These are phyloP conservation scores for Colletotrichum australisinense DNA, from an alignment of 2,329 filamentous ascomycete species.

Conservation along the genomic window DNA sequence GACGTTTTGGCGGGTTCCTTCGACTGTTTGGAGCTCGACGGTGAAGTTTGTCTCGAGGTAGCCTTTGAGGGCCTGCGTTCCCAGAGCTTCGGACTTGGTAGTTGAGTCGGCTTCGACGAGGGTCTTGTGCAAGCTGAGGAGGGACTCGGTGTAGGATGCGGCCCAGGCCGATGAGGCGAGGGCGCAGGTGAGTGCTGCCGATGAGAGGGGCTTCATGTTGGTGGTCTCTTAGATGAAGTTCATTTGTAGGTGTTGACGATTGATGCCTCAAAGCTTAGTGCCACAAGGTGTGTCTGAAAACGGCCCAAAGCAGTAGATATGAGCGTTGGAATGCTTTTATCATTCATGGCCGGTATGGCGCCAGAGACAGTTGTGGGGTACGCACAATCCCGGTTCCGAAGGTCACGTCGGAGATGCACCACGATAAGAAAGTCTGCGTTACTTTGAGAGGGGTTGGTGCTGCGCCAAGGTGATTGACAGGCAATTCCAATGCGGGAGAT, in stretches of 20 bases:
- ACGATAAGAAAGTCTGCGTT: neutral
- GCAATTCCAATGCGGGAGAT: neutral
- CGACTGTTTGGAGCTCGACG: constrained; percentile 47
- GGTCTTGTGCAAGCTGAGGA: constrained; percentile 80
- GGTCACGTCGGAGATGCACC: neutral
- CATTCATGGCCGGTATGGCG: neutral
- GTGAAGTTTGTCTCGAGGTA: constrained; percentile 68
- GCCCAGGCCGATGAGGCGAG: constrained; percentile 24
- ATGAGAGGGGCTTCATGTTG: neutral
- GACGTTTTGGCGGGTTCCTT: constrained; percentile 74
- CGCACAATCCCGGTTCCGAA: neutral
- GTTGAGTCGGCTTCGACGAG: constrained; percentile 81
- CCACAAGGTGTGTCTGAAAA: neutral
- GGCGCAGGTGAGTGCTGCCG: neutral
- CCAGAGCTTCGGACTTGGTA: constrained; percentile 73
- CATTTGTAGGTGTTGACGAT: accelerated
- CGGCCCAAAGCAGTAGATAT: neutral
- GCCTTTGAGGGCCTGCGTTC: constrained; percentile 74
- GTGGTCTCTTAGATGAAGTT: too few species aligned
- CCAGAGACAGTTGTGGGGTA: neutral
- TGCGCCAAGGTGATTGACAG: neutral
- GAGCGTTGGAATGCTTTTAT: neutral
- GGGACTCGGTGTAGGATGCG: constrained; percentile 55
- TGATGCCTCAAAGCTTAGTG: too few species aligned
- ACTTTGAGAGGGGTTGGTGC: neutral